Conservation (phyloP, 1,139 yeast species). For the Sugiyamaella sp. region DNA sequence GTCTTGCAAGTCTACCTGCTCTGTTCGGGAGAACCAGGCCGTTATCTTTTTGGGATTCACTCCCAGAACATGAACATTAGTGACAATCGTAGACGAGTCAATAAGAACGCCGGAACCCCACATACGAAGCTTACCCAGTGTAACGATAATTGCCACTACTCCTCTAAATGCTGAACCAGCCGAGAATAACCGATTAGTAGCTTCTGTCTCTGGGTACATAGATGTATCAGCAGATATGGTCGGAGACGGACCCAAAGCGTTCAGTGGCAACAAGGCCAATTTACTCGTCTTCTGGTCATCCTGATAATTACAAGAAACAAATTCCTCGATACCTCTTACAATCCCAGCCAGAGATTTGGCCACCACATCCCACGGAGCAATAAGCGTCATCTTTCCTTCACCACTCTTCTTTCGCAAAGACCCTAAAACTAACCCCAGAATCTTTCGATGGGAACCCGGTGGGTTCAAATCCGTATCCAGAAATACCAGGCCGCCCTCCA, state of each 20-base stretch:
- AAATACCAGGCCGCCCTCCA: slow-evolving; percentile 60
- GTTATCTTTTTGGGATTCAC: slow-evolving; percentile 30
- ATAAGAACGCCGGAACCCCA: slow-evolving; percentile 56
- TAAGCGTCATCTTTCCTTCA: slow-evolving; percentile 60
- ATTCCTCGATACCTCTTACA: slow-evolving; percentile 3
- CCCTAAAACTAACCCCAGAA: slow-evolving; percentile 60
- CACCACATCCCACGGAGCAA: slow-evolving; percentile 52
- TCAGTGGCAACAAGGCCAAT: not conserved
- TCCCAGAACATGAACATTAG: slow-evolving; percentile 51
- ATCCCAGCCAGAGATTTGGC: not conserved
- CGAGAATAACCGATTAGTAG: too few relatives aligned
- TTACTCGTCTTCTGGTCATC: not conserved
- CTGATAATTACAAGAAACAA: slow-evolving; percentile 1
- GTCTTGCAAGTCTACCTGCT: slow-evolving; percentile 26
- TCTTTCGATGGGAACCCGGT: slow-evolving; percentile 20
- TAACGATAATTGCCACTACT: slow-evolving; percentile 32
- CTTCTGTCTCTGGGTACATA: too few relatives aligned
- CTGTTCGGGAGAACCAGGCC: slow-evolving; percentile 34
- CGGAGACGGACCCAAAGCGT: not conserved
- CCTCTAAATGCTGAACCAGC: slow-evolving; percentile 29
- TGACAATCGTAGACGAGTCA: slow-evolving; percentile 42
- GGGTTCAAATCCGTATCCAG: not conserved
- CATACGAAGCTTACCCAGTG: slow-evolving; percentile 31
- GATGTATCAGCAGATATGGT: slow-evolving; percentile 4
- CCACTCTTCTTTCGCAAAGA: slow-evolving; percentile 54